Percentiles rank a stretch among this genome's conserved stretches.
Evolutionary conservation across 441 rosid species (phyloP).

Genomic region (Syzygium malaccense): DNA sequence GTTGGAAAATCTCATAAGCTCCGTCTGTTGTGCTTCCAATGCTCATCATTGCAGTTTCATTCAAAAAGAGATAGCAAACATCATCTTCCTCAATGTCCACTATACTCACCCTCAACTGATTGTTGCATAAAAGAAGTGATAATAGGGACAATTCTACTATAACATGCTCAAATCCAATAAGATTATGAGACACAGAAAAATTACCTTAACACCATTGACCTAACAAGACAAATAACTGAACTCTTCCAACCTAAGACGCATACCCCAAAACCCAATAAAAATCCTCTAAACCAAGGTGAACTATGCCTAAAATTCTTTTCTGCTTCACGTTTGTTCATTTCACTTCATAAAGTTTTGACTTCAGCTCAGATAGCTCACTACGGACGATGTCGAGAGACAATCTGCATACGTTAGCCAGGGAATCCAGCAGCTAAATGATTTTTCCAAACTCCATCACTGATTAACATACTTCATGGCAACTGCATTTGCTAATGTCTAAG

Average conservation of each 20-base stretch:
- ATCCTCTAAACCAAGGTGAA: background rate
- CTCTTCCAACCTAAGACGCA: background rate
- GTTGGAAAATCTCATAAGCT: background rate
- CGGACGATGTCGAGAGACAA: background rate
- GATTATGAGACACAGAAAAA: background rate
- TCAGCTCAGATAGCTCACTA: background rate
- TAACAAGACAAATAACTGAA: background rate
- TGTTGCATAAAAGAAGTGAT: background rate
- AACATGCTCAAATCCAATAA: background rate
- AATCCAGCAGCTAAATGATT: background rate
- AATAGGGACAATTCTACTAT: background rate
- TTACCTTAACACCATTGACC: background rate
- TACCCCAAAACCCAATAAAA: background rate
- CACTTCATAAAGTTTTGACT: background rate
- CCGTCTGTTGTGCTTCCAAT: background rate
- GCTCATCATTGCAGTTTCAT: background rate
- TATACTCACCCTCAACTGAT: background rate
- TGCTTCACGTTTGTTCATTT: background rate
- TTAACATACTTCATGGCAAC: background rate
- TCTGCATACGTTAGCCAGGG: background rate
- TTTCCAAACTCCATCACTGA: background rate
- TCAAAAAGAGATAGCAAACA: background rate
- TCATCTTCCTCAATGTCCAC: background rate
- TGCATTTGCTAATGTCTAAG: background rate
- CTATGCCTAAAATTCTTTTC: background rate